phyloP scores from a whole-genome alignment of 2,329 filamentous ascomycete genomes.

The Tolypocladium endophyticum region DNA sequence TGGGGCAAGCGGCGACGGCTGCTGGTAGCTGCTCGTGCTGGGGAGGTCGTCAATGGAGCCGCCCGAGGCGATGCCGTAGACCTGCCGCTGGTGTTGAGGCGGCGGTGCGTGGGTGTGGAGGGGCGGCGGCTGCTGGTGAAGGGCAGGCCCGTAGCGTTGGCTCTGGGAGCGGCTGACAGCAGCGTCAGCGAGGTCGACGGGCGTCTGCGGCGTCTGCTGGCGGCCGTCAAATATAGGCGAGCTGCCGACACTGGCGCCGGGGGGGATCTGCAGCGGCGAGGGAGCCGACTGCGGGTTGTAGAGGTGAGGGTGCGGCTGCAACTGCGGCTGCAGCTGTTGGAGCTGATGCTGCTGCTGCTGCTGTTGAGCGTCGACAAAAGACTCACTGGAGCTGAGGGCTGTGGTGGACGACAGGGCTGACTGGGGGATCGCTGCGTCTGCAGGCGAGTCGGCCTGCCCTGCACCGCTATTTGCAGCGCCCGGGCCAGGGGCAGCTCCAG shows the following conservation, averaged over 20 bases:
- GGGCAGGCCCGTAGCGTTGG: slow-evolving; percentile 31
- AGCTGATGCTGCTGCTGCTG: slow-evolving; percentile 11
- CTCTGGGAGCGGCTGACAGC: slow-evolving; percentile 36
- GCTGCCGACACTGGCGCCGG: slow-evolving; percentile 11
- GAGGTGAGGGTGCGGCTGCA: slow-evolving; percentile 19
- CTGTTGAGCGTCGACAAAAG: slow-evolving; percentile 26
- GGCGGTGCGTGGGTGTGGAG: slow-evolving; percentile 12
- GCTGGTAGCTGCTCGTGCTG: slow-evolving; percentile 11
- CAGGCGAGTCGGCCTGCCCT: slow-evolving; percentile 16
- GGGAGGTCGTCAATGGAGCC: slow-evolving; percentile 14
- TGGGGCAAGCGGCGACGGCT: slow-evolving; percentile 19
- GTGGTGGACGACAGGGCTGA: slow-evolving; percentile 36
- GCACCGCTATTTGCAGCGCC: slow-evolving; percentile 3
- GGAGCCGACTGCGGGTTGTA: slow-evolving; percentile 18
- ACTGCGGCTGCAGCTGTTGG: slow-evolving; percentile 10
- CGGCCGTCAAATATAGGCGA: slow-evolving; percentile 20
- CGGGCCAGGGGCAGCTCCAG: not conserved
- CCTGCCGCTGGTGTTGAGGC: slow-evolving; percentile 16
- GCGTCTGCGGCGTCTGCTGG: slow-evolving; percentile 19
- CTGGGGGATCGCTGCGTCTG: slow-evolving; percentile 22
- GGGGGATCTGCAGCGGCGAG: slow-evolving; percentile 19
- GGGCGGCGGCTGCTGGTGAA: slow-evolving; percentile 12
- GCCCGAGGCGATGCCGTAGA: slow-evolving; percentile 16
- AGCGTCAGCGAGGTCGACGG: slow-evolving; percentile 33
- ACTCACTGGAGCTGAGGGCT: slow-evolving; percentile 36